Conservation (phyloP, 1,139 yeast genomes). For the Pichia cactophila region DNA sequence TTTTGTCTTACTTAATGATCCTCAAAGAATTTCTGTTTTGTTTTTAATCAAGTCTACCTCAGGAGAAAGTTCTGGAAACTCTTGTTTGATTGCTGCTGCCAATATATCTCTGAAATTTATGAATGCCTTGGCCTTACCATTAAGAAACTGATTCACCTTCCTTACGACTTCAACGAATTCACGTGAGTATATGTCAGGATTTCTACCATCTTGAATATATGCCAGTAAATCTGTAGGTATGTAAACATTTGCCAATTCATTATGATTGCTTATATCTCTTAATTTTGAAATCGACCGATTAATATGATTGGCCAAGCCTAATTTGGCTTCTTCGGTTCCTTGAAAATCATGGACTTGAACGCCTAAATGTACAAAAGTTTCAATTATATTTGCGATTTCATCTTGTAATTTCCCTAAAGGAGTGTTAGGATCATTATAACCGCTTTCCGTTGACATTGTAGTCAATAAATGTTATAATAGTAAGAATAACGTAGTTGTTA, state of each 20-base stretch:
- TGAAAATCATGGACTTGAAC: slow-evolving; percentile 90
- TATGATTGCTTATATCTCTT: slow-evolving; percentile 18
- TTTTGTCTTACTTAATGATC: too few species aligned
- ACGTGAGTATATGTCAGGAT: slow-evolving; percentile 93
- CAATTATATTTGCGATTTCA: slow-evolving; percentile 65
- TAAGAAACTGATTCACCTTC: slow-evolving; percentile 76
- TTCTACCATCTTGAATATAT: slow-evolving; percentile 90
- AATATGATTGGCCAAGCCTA: slow-evolving; percentile 39
- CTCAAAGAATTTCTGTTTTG: slow-evolving; percentile 3
- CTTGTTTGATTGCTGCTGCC: slow-evolving; percentile 60
- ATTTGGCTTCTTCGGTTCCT: slow-evolving; percentile 63
- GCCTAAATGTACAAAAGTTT: slow-evolving; percentile 80
- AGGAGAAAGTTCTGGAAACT: slow-evolving; percentile 64
- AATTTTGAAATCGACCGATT: slow-evolving; percentile 21
- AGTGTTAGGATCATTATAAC: slow-evolving; percentile 24
- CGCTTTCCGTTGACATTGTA: slow-evolving; percentile 27
- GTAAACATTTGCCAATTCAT: slow-evolving; percentile 34
- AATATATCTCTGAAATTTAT: slow-evolving; percentile 52
- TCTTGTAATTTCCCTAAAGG: slow-evolving; percentile 47
- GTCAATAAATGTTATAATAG: neutral
- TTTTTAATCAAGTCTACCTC: slow-evolving; percentile 44
- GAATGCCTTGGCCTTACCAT: slow-evolving; percentile 72
- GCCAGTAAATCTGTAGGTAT: slow-evolving; percentile 73
- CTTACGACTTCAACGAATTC: slow-evolving; percentile 92
- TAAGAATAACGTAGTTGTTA: neutral